These are phyloP conservation scores for Scleromitrula shiraiana DNA, from an alignment of 2,329 filamentous ascomycete species.

Conservation along the genomic window DNA sequence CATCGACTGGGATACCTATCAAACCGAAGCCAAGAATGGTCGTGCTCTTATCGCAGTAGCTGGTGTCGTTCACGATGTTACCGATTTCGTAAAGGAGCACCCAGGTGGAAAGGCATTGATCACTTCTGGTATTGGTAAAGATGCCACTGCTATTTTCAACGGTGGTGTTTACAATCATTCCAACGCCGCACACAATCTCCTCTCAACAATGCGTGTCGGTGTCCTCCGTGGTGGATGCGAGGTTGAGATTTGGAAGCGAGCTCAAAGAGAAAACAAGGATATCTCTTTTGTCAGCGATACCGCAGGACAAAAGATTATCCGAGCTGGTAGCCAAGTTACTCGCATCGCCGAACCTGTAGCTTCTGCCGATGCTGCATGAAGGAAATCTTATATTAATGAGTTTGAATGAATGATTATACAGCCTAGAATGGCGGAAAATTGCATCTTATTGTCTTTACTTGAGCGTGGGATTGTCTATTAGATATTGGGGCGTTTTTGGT, in stretches of 20 bases:
- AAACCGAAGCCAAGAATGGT: slow-evolving; percentile 68
- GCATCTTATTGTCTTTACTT: slow-evolving; percentile 11
- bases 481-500: slow-evolving; percentile 13
- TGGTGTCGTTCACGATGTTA: slow-evolving; percentile 79
- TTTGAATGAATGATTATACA: slow-evolving; percentile 5
- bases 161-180: slow-evolving; percentile 85
- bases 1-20: slow-evolving; percentile 80
- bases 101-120: slow-evolving; percentile 88
- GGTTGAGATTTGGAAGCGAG: slow-evolving; percentile 88
- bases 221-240: slow-evolving; percentile 81
- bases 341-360: slow-evolving; percentile 72
- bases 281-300: slow-evolving; percentile 73
- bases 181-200: slow-evolving; percentile 81
- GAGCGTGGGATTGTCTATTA: slow-evolving; percentile 13
- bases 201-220: slow-evolving; percentile 81
- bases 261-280: slow-evolving; percentile 78
- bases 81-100: slow-evolving; percentile 79
- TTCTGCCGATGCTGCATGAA: slow-evolving; percentile 76
- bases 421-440: slow-evolving; percentile 2
- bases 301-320: slow-evolving; percentile 71
- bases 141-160: slow-evolving; percentile 86
- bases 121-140: slow-evolving; percentile 73
- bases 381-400: no score
- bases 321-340: slow-evolving; percentile 79
- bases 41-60: slow-evolving; percentile 70